Conservation (phyloP, 1,284 basidiomycete species). For the Sparassis latifolia region DNA sequence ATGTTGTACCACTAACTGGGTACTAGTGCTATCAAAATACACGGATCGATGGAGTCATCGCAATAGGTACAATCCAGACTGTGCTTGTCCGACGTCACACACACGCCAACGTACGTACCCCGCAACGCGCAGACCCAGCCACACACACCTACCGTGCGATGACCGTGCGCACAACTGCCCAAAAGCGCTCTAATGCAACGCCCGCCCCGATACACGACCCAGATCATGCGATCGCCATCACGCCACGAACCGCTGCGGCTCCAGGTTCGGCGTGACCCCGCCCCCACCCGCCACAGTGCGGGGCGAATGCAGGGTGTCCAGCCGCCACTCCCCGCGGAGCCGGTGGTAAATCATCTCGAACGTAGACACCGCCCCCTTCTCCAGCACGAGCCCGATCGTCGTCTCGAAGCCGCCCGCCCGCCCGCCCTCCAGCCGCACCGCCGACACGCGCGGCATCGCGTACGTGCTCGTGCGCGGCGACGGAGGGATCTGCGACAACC, state of each 20-base stretch:
- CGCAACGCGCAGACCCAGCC: no score
- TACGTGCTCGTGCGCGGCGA: constrained; percentile 13
- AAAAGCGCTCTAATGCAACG: no score
- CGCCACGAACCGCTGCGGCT: constrained; percentile 18
- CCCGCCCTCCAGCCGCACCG: constrained; percentile 3
- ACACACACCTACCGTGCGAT: no score
- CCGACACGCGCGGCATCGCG: constrained; percentile 7
- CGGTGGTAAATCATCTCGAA: constrained; percentile 72
- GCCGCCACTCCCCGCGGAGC: constrained; percentile 61
- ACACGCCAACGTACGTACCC: no score
- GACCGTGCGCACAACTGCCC: no score
- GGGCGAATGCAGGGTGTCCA: constrained; percentile 32
- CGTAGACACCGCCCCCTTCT: constrained; percentile 82
- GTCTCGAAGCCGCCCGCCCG: constrained; percentile 18
- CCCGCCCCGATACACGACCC: no score
- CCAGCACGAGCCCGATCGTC: constrained; percentile 61
- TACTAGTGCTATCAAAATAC: no score
- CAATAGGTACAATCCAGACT: no score
- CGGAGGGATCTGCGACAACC: constrained; percentile 15
- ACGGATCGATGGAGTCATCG: no score
- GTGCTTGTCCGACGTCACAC: no score
- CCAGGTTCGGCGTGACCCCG: constrained; percentile 15
- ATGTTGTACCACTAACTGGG: no score
- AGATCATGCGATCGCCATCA: background rate
- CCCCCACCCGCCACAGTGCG: constrained; percentile 6